Evolutionary conservation across 345 rosid genomes (phyloP).

Genomic region (Limnanthes douglasii): DNA sequence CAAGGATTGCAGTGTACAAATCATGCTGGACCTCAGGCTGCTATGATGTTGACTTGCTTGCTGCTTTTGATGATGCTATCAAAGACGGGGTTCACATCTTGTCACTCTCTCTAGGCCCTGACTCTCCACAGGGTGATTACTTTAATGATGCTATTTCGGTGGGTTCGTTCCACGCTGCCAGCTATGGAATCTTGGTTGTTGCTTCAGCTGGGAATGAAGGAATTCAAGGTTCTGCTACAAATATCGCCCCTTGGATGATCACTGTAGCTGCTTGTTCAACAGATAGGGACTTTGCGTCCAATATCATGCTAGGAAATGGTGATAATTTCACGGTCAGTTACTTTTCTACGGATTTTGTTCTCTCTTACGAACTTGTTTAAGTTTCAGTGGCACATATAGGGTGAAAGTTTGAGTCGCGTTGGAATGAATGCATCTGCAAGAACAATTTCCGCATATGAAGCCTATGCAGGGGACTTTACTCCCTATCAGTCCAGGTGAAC

Average conservation of each 20-base stretch:
- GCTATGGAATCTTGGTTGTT: conserved; percentile 31
- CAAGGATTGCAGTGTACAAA: conserved; percentile 42
- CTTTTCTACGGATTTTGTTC: background rate
- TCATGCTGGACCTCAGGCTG: conserved; percentile 42
- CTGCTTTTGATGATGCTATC: conserved; percentile 46
- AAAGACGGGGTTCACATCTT: conserved; percentile 38
- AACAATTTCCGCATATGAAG: conserved; percentile 30
- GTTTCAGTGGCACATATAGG: too few species aligned
- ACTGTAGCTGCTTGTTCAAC: conserved; percentile 40
- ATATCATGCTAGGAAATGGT: conserved; percentile 21
- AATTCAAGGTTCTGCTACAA: conserved; percentile 28
- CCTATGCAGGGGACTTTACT: conserved; percentile 37
- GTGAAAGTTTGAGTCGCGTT: conserved; percentile 33
- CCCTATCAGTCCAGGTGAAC: conserved; percentile 69
- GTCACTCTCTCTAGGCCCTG: conserved; percentile 38
- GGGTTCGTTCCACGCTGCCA: conserved; percentile 40
- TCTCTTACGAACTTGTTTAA: too few species aligned
- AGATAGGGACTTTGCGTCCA: conserved; percentile 30
- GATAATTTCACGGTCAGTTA: conserved; percentile 21
- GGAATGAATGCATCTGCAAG: conserved; percentile 27
- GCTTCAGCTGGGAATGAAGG: conserved; percentile 43
- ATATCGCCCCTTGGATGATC: conserved; percentile 49
- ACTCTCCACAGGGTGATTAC: conserved; percentile 38
- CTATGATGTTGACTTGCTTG: conserved; percentile 33
- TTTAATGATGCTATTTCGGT: conserved; percentile 43